Evolutionary conservation across 306 rosid genomes (phyloP), one percentile per base, ranked within the genome.

Genomic region (Quercus dentata): DNA sequence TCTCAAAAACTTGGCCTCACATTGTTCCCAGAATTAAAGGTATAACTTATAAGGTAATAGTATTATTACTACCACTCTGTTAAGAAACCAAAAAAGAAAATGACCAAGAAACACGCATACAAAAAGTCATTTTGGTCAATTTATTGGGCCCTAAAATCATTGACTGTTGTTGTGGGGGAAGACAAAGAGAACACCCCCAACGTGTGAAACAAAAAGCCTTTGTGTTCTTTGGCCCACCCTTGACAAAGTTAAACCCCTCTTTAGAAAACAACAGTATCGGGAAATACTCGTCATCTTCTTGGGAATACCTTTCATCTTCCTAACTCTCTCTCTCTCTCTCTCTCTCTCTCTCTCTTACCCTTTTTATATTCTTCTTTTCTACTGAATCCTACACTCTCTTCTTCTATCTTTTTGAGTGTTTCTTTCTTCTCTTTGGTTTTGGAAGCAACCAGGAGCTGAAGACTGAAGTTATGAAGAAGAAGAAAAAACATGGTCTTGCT

Each of bases 221-320:
- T 76, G 84, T 69, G 21, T 78, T 65, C 21, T 3, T 3, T 81
- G 90, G 83, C 89, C 93, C 93, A 83, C 91, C 52, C 1, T 10
- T 59, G 69, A 41, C 33, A 79, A 78, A 86, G 78, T 69, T 58
- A 69, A 81, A 79, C 85, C 85, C 70, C 74, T 54, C 85, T 85
- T 85, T 83, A 88, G 15, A 84, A 83, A 84, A 86, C 89, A 89
- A 77, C 92, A 86, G 81, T 85, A 87, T 89, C 92, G 89, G 87
- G 88, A 89, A 89, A 83, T 79, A 77, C 91, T 92, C 90, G 79
- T 89, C 88, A 79, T 87, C 97, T 87, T 88, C 92, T 92, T 87
- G 93, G 92, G 90, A 86, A 86, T 83, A 81, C 79, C 85, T 76
- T 86, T 78, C 78, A 74, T 67, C 82, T 23, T 21, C 30, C 27